Base-by-base conservation (phyloP, 1,284 basidiomycete genomes). In the Sporisorium graminicola region DNA sequence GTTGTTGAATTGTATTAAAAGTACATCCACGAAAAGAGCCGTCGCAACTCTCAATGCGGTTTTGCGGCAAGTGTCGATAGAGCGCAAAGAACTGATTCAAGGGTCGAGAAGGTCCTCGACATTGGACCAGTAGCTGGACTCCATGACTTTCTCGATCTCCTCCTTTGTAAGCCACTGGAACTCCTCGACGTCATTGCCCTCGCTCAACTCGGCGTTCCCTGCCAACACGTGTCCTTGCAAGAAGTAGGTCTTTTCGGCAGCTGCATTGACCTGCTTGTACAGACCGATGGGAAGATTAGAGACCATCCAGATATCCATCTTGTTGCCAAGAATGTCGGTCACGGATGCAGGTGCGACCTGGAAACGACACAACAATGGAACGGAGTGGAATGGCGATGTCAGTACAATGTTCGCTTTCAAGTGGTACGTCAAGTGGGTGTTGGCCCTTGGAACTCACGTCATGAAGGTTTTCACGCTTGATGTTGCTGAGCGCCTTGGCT, bases 161-260 rank as follows among this genome's bases (percentile, higher is more conserved):
- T 94, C 90, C 86, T 94, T 93, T 62, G 93, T 94, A 72, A 95
- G 88, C 94, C 94, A 95, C 22, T 92, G 93, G 87, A 93, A 94
- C 79, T 93, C 92, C 55, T 88, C 87, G 63, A 92, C 87, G 59
- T 86, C 76, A 86, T 75, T 42, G 86, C 74, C 37, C 46, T 65
- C 50, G 5, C 26, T 27, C 20, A 77, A 51, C 58, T 68, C 49
- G 26, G 80, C 70, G 22, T 80, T 65, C 12, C 83, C 83, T 0
- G 82, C 76, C 18, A 85, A 52, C 22, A 84, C 63, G 40, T 81
- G 83, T 20, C 64, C 82, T 12, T 74, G 70, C 46, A 85, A 60
- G 33, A 82, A 72, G 65, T 82, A 85, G 10, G 78, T 82, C 80
- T 72, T 74, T 27, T 72, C 73, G 6, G 22, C 50, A 0, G 62